These are phyloP conservation scores for Rutstroemia sp. DNA, from an alignment of 2,329 filamentous ascomycete species.

Conservation along the genomic window DNA sequence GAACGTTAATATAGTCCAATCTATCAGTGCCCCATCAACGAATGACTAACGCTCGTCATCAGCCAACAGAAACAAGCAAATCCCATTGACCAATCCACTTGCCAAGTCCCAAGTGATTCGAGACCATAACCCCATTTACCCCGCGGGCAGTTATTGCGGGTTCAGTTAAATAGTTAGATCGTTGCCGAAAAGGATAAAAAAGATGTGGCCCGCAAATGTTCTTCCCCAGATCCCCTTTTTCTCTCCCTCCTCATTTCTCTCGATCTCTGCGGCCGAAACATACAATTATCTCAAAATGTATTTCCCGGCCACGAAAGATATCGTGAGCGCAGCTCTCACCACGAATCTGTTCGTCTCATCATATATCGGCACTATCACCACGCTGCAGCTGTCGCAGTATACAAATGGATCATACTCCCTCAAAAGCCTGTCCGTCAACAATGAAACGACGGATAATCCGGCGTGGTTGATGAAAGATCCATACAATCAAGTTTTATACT, in stretches of 20 bases:
- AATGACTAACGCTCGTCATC: too few species aligned
- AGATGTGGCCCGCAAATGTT: neutral
- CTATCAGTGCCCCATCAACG: too few species aligned
- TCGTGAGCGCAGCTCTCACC: conserved; percentile 12
- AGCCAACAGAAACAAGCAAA: too few species aligned
- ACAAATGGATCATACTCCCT: conserved; percentile 20
- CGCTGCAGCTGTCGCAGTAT: conserved; percentile 25
- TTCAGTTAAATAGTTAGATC: neutral
- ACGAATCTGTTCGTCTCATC: conserved; percentile 33
- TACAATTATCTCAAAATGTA: conserved; percentile 12
- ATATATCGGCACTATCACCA: conserved; percentile 32
- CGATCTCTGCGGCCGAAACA: neutral
- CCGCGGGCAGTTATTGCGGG: too few species aligned
- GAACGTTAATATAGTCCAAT: too few species aligned
- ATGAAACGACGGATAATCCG: conserved; percentile 19
- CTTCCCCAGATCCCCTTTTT: neutral
- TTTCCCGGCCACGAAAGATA: conserved; percentile 14
- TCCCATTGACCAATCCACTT: too few species aligned
- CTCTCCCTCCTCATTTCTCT: neutral
- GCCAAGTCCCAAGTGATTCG: too few species aligned
- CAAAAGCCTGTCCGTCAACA: conserved; percentile 14
- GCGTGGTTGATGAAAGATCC: conserved; percentile 23
- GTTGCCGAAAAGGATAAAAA: too few species aligned
- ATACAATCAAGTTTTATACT: conserved; percentile 22
- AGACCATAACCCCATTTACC: too few species aligned